phyloP scores from a whole-genome alignment of 768 basidiomycete species.

The Rhodotorula sphaerocarpa region DNA sequence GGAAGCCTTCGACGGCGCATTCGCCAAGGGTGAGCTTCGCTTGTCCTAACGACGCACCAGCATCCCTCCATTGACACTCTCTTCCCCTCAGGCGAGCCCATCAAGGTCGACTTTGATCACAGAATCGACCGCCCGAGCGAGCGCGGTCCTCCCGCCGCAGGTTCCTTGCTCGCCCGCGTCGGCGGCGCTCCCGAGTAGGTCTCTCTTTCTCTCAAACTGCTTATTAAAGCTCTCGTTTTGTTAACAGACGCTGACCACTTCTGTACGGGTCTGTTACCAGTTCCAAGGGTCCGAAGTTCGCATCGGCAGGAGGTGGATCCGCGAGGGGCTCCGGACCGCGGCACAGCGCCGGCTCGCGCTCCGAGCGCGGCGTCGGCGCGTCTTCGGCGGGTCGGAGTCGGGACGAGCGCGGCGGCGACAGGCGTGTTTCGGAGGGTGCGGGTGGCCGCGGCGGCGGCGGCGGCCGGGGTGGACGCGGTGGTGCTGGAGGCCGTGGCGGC shows the following conservation, averaged over 20 bases:
- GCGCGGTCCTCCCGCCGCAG: conserved; percentile 8
- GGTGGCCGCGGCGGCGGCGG: background rate
- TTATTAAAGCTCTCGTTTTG: too few species aligned
- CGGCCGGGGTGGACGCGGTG: conserved; percentile 1
- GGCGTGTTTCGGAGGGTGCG: conserved; percentile 1
- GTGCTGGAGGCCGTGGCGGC: background rate
- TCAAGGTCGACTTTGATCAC: conserved; percentile 35
- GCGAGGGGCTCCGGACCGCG: too few species aligned
- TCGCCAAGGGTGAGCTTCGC: conserved; percentile 35
- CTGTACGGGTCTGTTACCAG: too few species aligned
- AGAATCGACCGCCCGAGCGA: background rate
- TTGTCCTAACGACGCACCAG: background rate
- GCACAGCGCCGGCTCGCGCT: background rate
- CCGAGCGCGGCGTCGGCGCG: conserved; percentile 6
- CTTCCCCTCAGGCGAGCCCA: conserved; percentile 30
- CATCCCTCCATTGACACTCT: background rate
- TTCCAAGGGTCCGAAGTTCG: background rate
- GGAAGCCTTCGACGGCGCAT: conserved; percentile 38
- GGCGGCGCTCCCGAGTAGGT: conserved; percentile 15
- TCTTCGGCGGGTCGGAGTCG: too few species aligned
- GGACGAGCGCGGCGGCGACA: too few species aligned
- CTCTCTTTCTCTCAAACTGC: too few species aligned
- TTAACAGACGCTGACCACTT: too few species aligned
- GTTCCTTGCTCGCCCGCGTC: conserved; percentile 29
- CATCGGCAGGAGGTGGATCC: background rate